A percentile compares a stretch with the other conserved stretches of the same genome.
These are phyloP conservation scores for Xylariaceae sp. DNA, from an alignment of 2,329 filamentous ascomycete genomes.

Conservation along the genomic window DNA sequence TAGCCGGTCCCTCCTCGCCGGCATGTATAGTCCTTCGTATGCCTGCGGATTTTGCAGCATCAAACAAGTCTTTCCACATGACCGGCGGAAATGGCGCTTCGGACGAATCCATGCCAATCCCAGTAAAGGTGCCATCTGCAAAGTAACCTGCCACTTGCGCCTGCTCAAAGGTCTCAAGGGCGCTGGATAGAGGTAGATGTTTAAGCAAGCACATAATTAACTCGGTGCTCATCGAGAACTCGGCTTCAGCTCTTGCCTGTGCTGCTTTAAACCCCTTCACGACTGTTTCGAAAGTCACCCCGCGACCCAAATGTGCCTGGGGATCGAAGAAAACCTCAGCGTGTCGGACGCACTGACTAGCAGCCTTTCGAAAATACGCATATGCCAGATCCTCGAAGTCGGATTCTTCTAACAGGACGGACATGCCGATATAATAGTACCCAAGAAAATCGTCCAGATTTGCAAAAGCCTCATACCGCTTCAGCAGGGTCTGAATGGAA, in stretches of 20 bases:
- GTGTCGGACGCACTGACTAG: constrained; percentile 64
- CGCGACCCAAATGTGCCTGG: constrained; percentile 66
- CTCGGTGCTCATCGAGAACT: constrained; percentile 63
- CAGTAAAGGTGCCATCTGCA: constrained; percentile 52
- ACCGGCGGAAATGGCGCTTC: constrained; percentile 56
- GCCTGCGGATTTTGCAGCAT: constrained; percentile 48
- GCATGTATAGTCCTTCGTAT: constrained; percentile 70
- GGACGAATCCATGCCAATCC: constrained; percentile 67
- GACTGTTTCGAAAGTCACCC: constrained; percentile 61
- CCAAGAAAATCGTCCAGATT: constrained; percentile 74
- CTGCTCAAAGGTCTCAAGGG: constrained; percentile 44
- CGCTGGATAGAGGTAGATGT: constrained; percentile 62
- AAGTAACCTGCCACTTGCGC: constrained; percentile 45
- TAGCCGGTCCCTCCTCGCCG: constrained; percentile 70
- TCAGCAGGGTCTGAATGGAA: constrained; percentile 56
- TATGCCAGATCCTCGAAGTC: constrained; percentile 74
- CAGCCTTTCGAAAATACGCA: constrained; percentile 66
- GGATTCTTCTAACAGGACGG: constrained; percentile 59
- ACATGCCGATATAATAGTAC: constrained; percentile 77
- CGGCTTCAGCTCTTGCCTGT: constrained; percentile 55
- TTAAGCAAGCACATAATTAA: constrained; percentile 72
- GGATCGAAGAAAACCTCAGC: constrained; percentile 81
- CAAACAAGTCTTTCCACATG: constrained; percentile 62
- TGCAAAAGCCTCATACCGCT: constrained; percentile 65
- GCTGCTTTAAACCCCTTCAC: constrained; percentile 62